Base-by-base conservation (phyloP, 352 stramenopile genomes). In the Globisporangium irregulare region DNA sequence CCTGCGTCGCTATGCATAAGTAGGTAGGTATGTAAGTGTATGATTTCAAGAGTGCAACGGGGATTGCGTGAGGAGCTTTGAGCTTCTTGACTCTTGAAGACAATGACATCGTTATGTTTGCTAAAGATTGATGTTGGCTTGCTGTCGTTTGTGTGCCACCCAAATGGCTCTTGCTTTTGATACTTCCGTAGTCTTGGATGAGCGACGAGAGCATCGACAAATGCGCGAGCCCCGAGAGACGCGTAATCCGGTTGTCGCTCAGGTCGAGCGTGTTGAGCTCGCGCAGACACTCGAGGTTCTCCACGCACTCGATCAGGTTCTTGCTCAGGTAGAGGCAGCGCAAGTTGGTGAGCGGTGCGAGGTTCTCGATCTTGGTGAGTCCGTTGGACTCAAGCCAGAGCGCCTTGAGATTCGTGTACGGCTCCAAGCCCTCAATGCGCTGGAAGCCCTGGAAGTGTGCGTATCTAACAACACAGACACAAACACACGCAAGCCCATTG, bases 321-420 rank as follows among this genome's bases (percentile, higher is more conserved):
- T 96, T 95, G 73, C 95, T 88, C 64, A 98, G 64, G 69, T 98
- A 98, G 38, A 99, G 75, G 70, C 93, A 98, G 48, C 95, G 77
- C 24, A 99, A 68, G 27, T 94, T 76, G 12, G 75, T 66, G 5
- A 98, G 75, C 58, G 86, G 66, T 43, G 72, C 65, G 41, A 98
- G 76, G 69, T 90, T 90, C 62, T 93, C 91, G 34, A 98, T 91
- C 69, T 76, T 89, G 22, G 72, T 76, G 36, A 99, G 82, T 9
- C 93, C 94, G 71, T 99, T 99, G 1, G 89, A 96, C 72, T 98
- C 95, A 22, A 99, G 87, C 91, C 91, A 99, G n/a, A 99, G 77
- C 51, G 92, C 87, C 72, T 97, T 98, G 59, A 98, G 80, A 24
- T 89, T 98, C 80, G 77, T 92, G 76, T 98, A 99, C 43, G 86